phyloP scores from a whole-genome alignment of 768 basidiomycete species.

The Inosperma sp. region DNA sequence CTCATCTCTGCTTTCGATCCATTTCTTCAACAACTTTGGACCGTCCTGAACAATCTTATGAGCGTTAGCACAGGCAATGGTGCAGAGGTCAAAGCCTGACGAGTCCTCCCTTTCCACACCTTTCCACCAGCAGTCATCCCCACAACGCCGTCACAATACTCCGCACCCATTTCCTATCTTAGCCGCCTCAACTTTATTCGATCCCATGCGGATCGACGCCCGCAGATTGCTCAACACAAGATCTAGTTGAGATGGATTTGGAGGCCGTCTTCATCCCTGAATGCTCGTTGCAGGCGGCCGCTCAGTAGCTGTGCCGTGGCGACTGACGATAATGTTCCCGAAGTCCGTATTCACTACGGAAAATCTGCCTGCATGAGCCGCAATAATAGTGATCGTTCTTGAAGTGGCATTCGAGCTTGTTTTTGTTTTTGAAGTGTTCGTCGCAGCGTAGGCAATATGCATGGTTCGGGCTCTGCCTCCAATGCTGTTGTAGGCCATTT shows the following conservation, averaged over 20 bases:
- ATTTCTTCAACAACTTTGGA: too few species aligned
- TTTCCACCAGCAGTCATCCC: too few species aligned
- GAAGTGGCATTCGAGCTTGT: constrained; percentile 40
- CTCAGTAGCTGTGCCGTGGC: constrained; percentile 41
- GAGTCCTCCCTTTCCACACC: too few species aligned
- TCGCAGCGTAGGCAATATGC: constrained; percentile 51
- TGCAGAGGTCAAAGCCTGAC: too few species aligned
- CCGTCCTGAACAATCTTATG: too few species aligned
- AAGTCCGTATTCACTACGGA: constrained; percentile 36
- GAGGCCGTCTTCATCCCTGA: constrained; percentile 31
- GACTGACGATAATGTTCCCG: constrained; percentile 49
- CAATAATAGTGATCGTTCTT: constrained; percentile 41
- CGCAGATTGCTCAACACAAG: too few species aligned
- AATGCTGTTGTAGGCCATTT: constrained; percentile 45
- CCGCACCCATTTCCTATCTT: too few species aligned
- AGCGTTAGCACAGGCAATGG: too few species aligned
- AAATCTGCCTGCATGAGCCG: constrained; percentile 36
- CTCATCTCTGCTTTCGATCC: too few species aligned
- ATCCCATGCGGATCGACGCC: too few species aligned
- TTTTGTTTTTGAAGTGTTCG: constrained; percentile 33
- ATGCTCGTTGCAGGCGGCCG: constrained; percentile 38
- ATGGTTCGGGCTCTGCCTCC: constrained; percentile 44
- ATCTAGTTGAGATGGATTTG: constrained; percentile 47
- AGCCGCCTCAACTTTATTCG: too few species aligned
- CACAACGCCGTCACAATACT: too few species aligned